Base-by-base conservation (phyloP, 345 rosid species). In the Arabis alpina region DNA sequence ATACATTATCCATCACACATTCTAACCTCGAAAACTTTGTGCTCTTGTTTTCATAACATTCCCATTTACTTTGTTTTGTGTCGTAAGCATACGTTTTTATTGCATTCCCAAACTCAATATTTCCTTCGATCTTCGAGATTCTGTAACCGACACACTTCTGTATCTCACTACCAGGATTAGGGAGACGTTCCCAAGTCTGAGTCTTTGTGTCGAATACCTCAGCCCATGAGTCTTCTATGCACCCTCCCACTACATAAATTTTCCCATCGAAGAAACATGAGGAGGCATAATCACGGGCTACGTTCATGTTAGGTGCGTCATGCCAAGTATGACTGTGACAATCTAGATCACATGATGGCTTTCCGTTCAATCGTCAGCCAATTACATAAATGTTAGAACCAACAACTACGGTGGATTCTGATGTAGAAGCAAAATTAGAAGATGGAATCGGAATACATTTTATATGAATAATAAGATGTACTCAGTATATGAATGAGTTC, bases 271-370 rank as follows among this genome's bases (percentile, higher is more conserved):
- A 5, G 2, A 24, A 8, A 51, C 55, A 24, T 4, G 34, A 1
- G 6, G 0, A 0, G 0, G 34, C 55, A 23, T 4, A 19, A 19
- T 19, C 23, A 19, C 55, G 32, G n/a, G 55, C 34, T 10, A 11
- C 55, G 0, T 24, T 51, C 55, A 51, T 51, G 34, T 34, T 51
- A 4, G 34, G 57, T 7, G 37, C 57, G 13, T 27, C 57, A 1
- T 37, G 39, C 57, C 37, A 53, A 53, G 57, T 53, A 37, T 53
- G 37, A 28, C 37, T 53, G 8, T 19, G 10, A 13, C 57, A 53
- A 28, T 53, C 39, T 0, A 53, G 19, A 19, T 19, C 5, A 19
- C 23, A 19, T 2, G 57, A 53, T 2, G 57, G 28, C 30, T 16
- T 16, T 28, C 4, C 37, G 0, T 4, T 4, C 23, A 19, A 19